Evolutionary conservation across 306 rosid species (phyloP).

Genomic region (Vicia faba): DNA sequence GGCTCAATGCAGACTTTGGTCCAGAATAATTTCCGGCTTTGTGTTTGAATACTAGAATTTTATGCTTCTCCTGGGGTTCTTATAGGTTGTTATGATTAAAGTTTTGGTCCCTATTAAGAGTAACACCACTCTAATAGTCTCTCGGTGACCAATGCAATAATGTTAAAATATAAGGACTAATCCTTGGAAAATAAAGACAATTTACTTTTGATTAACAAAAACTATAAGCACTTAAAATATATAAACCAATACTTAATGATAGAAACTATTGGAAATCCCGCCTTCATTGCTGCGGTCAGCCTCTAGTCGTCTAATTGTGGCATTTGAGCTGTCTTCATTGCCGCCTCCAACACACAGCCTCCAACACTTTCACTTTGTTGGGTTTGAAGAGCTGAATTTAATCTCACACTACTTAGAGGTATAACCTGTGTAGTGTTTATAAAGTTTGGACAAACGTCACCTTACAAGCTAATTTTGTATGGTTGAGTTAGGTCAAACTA

Average conservation of each 20-base stretch:
- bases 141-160: constrained; percentile 1
- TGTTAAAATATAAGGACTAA: background rate
- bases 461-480: too few species aligned
- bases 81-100: background rate
- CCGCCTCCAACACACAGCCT: too few species aligned
- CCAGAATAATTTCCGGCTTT: background rate
- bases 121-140: constrained; percentile 2
- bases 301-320: too few species aligned
- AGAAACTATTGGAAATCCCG: background rate
- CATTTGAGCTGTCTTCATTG: too few species aligned
- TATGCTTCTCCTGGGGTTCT: background rate
- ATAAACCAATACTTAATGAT: background rate
- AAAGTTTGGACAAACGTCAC: too few species aligned
- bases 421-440: too few species aligned
- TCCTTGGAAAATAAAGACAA: background rate
- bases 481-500: too few species aligned
- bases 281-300: too few species aligned
- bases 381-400: too few species aligned
- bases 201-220: background rate
- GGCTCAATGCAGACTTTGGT: background rate
- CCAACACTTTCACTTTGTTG: too few species aligned
- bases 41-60: background rate
- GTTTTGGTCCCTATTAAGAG: background rate
- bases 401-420: too few species aligned
- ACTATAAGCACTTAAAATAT: background rate